phyloP scores from a whole-genome alignment of 202 grass and related monocot genomes.

The Setaria viridis region DNA sequence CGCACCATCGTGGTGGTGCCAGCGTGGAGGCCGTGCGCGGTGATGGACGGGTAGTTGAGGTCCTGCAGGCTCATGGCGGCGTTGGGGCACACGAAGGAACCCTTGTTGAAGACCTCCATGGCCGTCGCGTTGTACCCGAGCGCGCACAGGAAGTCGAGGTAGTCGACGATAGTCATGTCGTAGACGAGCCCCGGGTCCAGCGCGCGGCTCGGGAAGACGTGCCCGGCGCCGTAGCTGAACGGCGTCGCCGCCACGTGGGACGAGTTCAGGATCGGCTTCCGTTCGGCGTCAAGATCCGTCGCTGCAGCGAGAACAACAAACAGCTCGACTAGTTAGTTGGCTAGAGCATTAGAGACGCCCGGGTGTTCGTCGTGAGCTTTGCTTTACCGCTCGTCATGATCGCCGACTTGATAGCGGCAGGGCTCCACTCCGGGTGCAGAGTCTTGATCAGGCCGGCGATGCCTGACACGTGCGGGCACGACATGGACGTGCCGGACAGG shows the following conservation, averaged over 20 bases:
- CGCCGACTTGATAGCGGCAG: slow-evolving; percentile 68
- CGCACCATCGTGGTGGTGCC: slow-evolving; percentile 24
- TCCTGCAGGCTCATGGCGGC: slow-evolving; percentile 39
- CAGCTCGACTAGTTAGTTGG: neutral
- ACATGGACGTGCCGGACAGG: slow-evolving; percentile 83
- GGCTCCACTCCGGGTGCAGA: slow-evolving; percentile 73
- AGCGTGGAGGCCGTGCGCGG: slow-evolving; percentile 44
- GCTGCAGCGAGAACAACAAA: slow-evolving; percentile 23
- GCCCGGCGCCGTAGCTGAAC: slow-evolving; percentile 80
- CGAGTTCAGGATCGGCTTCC: slow-evolving; percentile 46
- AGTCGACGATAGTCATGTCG: slow-evolving; percentile 58
- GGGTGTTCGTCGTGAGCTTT: no score
- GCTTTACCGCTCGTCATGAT: slow-evolving; percentile 74
- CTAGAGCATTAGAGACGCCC: no score
- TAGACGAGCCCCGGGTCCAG: slow-evolving; percentile 89
- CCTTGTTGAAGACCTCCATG: slow-evolving; percentile 44
- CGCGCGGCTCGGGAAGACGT: slow-evolving; percentile 61
- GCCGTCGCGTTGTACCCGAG: slow-evolving; percentile 67
- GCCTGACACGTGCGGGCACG: slow-evolving; percentile 81
- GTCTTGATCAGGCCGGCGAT: slow-evolving; percentile 70
- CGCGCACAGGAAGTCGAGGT: slow-evolving; percentile 84
- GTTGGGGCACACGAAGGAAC: slow-evolving; percentile 57
- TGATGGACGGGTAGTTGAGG: slow-evolving; percentile 81
- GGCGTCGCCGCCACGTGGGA: slow-evolving; percentile 54
- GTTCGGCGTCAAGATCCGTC: slow-evolving; percentile 45